phyloP scores from a whole-genome alignment of 345 rosid species.

The Hibiscus mutabilis region DNA sequence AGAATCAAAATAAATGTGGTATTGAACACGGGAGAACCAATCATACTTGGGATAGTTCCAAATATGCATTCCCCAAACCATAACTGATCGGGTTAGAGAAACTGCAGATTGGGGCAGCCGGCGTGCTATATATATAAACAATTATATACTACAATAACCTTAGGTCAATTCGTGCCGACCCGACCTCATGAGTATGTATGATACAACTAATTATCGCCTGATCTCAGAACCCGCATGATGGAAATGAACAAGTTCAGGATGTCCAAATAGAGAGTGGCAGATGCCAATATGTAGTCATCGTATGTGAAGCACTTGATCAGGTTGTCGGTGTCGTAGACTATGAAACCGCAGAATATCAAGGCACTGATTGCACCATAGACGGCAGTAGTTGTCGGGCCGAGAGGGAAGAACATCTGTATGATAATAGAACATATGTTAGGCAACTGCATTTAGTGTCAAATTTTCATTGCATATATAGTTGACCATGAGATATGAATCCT shows the following conservation, averaged over 20 bases:
- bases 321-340: conserved; percentile 81
- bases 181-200: neutral
- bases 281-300: neutral
- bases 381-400: conserved; percentile 73
- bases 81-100: neutral
- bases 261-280: neutral
- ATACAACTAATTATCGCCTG: neutral
- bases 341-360: conserved; percentile 76
- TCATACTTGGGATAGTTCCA: neutral
- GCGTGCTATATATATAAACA: neutral
- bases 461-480: too few species aligned
- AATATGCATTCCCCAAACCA: neutral
- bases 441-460: neutral
- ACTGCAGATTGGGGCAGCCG: neutral
- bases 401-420: neutral
- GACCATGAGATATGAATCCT: too few species aligned
- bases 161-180: neutral
- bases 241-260: neutral
- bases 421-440: neutral
- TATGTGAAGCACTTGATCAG: neutral
- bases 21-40: neutral
- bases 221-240: neutral
- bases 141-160: neutral
- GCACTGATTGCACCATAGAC: conserved; percentile 80
- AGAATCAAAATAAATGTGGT: neutral